Conservation (phyloP, 2,329 filamentous ascomycete species). For the Colletotrichum caudatum region DNA sequence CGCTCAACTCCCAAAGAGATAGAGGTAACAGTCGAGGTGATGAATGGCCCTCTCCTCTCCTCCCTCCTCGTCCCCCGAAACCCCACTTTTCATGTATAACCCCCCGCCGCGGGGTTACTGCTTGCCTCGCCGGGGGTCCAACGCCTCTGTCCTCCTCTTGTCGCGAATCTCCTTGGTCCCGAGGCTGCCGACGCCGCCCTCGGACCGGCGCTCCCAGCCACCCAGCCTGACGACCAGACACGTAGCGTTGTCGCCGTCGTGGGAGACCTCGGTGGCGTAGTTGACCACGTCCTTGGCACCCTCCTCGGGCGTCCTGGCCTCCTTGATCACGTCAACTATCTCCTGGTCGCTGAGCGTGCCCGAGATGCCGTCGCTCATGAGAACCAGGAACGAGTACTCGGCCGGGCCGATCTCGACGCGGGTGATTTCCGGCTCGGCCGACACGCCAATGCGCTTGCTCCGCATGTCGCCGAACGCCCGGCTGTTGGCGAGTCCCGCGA, state of each 20-base stretch:
- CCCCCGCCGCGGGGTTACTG: slow-evolving; percentile 47
- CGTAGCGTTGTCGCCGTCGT: slow-evolving; percentile 75
- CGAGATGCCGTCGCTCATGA: slow-evolving; percentile 90
- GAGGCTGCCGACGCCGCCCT: slow-evolving; percentile 89
- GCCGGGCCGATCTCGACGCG: slow-evolving; percentile 83
- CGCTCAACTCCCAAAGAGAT: background rate
- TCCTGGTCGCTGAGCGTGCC: slow-evolving; percentile 92
- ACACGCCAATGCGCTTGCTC: slow-evolving; percentile 92
- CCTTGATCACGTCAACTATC: slow-evolving; percentile 95
- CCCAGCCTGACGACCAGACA: slow-evolving; percentile 75
- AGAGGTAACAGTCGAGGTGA: background rate
- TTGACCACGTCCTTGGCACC: slow-evolving; percentile 82
- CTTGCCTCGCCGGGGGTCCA: slow-evolving; percentile 81
- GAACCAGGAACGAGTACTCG: slow-evolving; percentile 88
- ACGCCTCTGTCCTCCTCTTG: slow-evolving; percentile 82
- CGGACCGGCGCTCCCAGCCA: slow-evolving; percentile 78
- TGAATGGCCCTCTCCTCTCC: background rate
- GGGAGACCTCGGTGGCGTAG: slow-evolving; percentile 88
- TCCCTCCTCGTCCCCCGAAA: background rate
- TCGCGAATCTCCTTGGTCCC: slow-evolving; percentile 94
- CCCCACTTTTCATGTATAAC: background rate
- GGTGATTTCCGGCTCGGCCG: slow-evolving; percentile 90
- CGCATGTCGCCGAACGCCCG: slow-evolving; percentile 93
- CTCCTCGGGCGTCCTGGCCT: slow-evolving; percentile 90
- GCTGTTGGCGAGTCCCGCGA: slow-evolving; percentile 92